Percentiles rank a stretch among this genome's conserved stretches.
Conservation (phyloP, 805 yeast species). For the Lipomyces anomalus region DNA sequence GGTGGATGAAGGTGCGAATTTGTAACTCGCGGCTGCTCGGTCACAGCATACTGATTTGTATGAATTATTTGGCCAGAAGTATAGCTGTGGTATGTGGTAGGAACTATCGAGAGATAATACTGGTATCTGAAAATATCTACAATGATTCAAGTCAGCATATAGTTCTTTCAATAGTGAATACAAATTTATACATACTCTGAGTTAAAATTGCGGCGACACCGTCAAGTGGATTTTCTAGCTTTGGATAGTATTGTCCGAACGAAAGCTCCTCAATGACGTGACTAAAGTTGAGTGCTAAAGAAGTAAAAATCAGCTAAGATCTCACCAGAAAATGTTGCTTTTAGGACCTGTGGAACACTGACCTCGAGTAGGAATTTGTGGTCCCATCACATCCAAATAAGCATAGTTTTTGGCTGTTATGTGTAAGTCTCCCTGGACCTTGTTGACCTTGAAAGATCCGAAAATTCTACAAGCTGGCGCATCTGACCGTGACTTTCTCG, state of each 20-base stretch:
- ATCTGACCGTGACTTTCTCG: slow-evolving; percentile 4
- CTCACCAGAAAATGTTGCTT: not conserved
- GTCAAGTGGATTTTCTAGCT: slow-evolving; percentile 82
- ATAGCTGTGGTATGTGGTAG: slow-evolving; percentile 60
- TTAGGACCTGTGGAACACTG: too few relatives aligned
- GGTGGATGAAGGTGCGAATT: slow-evolving; percentile 16
- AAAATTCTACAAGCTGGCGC: slow-evolving; percentile 76
- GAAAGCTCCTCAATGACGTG: slow-evolving; percentile 84
- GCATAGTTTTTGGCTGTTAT: slow-evolving; percentile 75
- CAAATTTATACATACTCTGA: slow-evolving; percentile 32
- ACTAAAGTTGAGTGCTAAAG: slow-evolving; percentile 65
- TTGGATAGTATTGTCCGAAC: slow-evolving; percentile 86
- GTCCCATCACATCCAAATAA: slow-evolving; percentile 37
- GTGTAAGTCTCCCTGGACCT: slow-evolving; percentile 79
- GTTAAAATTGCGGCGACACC: slow-evolving; percentile 54
- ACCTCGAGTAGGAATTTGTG: slow-evolving; percentile 5
- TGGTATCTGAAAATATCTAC: slow-evolving; percentile 38
- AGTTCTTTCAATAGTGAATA: not conserved
- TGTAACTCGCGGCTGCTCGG: slow-evolving; percentile 33
- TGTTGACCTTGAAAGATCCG: slow-evolving; percentile 78
- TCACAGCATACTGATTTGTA: slow-evolving; percentile 80
- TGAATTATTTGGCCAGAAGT: slow-evolving; percentile 62
- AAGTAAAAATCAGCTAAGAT: too few relatives aligned
- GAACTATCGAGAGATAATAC: slow-evolving; percentile 75
- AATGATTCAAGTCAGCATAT: not conserved